A percentile compares a stretch with the other conserved stretches of the same genome.
Conservation (phyloP, 108 stramenopile genomes). For the Nitzschia palea region DNA sequence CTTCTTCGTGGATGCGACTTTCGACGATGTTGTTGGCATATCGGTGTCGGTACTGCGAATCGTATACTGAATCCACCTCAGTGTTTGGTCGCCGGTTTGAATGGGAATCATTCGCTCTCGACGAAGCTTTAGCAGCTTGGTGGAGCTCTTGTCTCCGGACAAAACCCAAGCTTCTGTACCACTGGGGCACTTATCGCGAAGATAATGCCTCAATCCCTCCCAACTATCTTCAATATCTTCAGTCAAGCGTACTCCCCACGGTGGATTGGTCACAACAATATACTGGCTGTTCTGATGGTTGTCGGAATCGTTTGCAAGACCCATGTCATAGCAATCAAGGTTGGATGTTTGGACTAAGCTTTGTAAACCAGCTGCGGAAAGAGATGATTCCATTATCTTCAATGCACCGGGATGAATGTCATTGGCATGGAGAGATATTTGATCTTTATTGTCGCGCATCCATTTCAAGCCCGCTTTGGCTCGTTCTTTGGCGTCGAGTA, state of each 20-base stretch:
- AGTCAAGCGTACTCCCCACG: conserved; percentile 76
- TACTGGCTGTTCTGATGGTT: not conserved
- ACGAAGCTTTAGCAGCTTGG: conserved; percentile 62
- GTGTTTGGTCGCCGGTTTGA: conserved; percentile 70
- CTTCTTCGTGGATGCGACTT: not conserved
- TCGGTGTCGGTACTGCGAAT: no score
- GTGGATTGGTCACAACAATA: conserved; percentile 73
- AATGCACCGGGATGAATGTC: conserved; percentile 54
- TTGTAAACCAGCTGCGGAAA: conserved; percentile 52
- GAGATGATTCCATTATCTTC: conserved; percentile 31
- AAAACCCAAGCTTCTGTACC: conserved; percentile 74
- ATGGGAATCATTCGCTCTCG: conserved; percentile 62
- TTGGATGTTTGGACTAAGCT: conserved; percentile 50
- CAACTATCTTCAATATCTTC: conserved; percentile 77
- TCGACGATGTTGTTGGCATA: not conserved
- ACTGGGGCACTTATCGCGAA: conserved; percentile 49
- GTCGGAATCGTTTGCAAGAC: conserved; percentile 9
- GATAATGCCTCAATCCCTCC: conserved; percentile 65
- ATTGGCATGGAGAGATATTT: conserved; percentile 29
- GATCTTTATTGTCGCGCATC: conserved; percentile 22
- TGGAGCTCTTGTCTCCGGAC: conserved; percentile 71
- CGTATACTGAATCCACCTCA: conserved; percentile 82
- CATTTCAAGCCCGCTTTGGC: conserved; percentile 56
- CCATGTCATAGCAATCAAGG: conserved; percentile 66
- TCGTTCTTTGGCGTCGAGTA: conserved; percentile 61